phyloP scores from a whole-genome alignment of 345 rosid genomes.

The Ceriops decandra region DNA sequence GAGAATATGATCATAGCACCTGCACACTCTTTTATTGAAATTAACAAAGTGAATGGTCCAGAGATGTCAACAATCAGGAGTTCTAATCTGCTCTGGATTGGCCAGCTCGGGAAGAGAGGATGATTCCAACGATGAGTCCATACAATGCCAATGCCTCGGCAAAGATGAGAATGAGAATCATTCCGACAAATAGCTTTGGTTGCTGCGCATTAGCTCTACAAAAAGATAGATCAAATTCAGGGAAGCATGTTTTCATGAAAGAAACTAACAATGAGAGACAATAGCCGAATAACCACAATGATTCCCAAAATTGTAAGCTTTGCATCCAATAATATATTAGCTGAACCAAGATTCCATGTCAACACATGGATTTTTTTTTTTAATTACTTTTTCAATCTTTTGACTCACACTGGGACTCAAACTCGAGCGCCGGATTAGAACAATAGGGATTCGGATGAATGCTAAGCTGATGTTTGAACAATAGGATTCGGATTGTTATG shows the following conservation, averaged over 20 bases:
- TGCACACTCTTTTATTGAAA: slow-evolving; percentile 1
- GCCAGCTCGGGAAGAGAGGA: slow-evolving; percentile 23
- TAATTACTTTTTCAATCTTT: too few relatives aligned
- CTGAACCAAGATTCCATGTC: too few relatives aligned
- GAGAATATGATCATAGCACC: neutral
- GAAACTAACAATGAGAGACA: neutral
- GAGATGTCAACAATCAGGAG: neutral
- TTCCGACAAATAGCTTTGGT: slow-evolving; percentile 23
- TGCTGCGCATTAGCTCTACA: slow-evolving; percentile 22
- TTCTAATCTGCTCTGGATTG: slow-evolving; percentile 18
- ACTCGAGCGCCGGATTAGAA: too few relatives aligned
- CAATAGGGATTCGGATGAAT: too few relatives aligned
- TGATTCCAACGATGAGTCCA: slow-evolving; percentile 22
- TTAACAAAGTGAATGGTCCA: slow-evolving; percentile 3
- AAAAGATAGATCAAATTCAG: slow-evolving; percentile 4
- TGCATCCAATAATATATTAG: too few relatives aligned
- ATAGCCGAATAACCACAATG: too few relatives aligned
- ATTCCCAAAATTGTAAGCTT: too few relatives aligned
- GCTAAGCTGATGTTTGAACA: too few relatives aligned
- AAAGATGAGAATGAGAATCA: slow-evolving; percentile 21
- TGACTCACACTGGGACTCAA: too few relatives aligned
- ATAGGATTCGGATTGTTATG: too few relatives aligned
- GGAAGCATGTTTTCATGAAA: neutral
- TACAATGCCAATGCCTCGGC: slow-evolving; percentile 22
- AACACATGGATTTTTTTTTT: too few relatives aligned